A percentile compares a stretch with the other conserved stretches of the same genome.
phyloP scores from a whole-genome alignment of 2,329 filamentous ascomycete species.

The Pleomassaria siparia region DNA sequence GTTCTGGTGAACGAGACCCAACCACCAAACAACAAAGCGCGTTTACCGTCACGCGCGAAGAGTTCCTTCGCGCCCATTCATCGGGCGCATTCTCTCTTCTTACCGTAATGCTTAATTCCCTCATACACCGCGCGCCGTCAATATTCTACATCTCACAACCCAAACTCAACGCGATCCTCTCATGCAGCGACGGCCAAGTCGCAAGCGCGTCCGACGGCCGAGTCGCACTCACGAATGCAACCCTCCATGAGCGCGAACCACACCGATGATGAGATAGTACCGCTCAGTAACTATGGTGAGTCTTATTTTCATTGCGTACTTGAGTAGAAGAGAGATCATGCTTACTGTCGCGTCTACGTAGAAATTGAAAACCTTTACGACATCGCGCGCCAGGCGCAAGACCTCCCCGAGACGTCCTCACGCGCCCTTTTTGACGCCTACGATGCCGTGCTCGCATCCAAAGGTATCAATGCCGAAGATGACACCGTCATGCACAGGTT shows the following conservation, averaged over 20 bases:
- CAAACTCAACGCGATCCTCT: conserved; percentile 18
- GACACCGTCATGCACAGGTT: conserved; percentile 77
- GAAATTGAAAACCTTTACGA: conserved; percentile 79
- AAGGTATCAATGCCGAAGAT: conserved; percentile 70
- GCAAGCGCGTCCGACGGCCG: conserved; percentile 41
- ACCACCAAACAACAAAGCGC: conserved; percentile 36
- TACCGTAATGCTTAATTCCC: conserved; percentile 29
- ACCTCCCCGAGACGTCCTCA: conserved; percentile 65
- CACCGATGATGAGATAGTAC: conserved; percentile 45
- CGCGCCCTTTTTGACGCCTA: conserved; percentile 81
- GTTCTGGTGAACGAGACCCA: conserved; percentile 17
- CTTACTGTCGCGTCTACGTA: conserved; percentile 37
- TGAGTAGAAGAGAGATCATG: not conserved
- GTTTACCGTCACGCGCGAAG: conserved; percentile 13
- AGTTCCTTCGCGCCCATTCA: conserved; percentile 12
- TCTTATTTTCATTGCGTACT: not conserved
- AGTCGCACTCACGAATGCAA: conserved; percentile 46
- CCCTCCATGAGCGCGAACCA: conserved; percentile 39
- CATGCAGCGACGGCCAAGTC: conserved; percentile 37
- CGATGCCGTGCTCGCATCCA: conserved; percentile 69
- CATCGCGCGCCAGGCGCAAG: conserved; percentile 72
- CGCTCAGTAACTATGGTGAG: conserved; percentile 46
- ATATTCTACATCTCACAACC: conserved; percentile 1
- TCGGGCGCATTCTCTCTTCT: conserved; percentile 15
- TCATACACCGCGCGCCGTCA: conserved; percentile 7